phyloP scores from a whole-genome alignment of 164 flowering plant species.

The Sextonia rubra region DNA sequence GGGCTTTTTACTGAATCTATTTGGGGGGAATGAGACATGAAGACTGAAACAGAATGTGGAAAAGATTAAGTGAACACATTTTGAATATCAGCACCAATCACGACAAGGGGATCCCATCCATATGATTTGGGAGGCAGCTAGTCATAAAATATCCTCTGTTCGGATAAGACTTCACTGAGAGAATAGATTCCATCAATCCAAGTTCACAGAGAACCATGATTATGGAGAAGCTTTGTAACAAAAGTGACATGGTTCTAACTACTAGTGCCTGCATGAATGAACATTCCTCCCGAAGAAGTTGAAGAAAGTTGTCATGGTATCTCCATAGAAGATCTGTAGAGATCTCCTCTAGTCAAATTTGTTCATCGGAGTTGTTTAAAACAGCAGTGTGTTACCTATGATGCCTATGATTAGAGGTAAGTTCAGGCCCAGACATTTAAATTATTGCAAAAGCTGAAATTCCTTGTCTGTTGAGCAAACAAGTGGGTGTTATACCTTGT shows the following conservation, averaged over 20 bases:
- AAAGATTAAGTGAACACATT: slow-evolving; percentile 52
- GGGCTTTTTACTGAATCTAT: slow-evolving; percentile 58
- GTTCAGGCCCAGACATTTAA: neutral
- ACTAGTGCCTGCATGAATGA: neutral
- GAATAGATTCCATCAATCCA: slow-evolving; percentile 40
- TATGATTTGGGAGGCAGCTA: slow-evolving; percentile 82
- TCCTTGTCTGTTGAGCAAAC: neutral
- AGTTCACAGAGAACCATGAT: slow-evolving; percentile 13
- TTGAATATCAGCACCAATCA: slow-evolving; percentile 78
- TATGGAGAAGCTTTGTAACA: slow-evolving; percentile 1
- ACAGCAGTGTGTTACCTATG: neutral
- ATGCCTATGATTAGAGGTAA: neutral
- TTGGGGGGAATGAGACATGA: slow-evolving; percentile 46
- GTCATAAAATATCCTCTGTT: slow-evolving; percentile 37
- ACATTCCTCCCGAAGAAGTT: neutral
- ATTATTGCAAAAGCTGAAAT: neutral
- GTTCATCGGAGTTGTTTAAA: neutral
- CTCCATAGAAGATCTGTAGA: slow-evolving; percentile 7
- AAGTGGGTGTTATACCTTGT: neutral
- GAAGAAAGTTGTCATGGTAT: neutral
- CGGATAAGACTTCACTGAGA: slow-evolving; percentile 31
- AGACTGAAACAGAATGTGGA: slow-evolving; percentile 80
- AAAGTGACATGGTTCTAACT: too few relatives aligned
- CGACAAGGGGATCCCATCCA: slow-evolving; percentile 71
- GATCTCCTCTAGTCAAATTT: neutral